These are phyloP conservation scores for Suillus paluster DNA, from an alignment of 768 basidiomycete genomes.

Conservation along the genomic window DNA sequence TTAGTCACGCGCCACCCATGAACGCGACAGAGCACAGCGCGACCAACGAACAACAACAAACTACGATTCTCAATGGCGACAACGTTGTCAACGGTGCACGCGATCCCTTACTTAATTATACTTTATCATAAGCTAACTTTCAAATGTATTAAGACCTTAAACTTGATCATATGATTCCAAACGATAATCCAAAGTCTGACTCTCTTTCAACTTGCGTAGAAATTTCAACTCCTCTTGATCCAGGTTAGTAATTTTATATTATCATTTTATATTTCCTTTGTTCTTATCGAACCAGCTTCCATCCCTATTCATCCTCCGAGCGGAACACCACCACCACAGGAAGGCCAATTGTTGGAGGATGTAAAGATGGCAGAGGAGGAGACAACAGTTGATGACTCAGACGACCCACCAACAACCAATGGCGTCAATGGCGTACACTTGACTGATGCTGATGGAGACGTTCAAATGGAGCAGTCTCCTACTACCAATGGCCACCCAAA, in stretches of 20 bases:
- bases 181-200: slow-evolving; percentile 40
- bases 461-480: slow-evolving; percentile 30
- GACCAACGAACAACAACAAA: slow-evolving; percentile 35
- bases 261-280: slow-evolving; percentile 22
- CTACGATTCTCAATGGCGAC: slow-evolving; percentile 17
- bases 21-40: slow-evolving; percentile 48
- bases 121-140: slow-evolving; percentile 42
- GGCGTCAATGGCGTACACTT: slow-evolving; percentile 32
- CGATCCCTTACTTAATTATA: slow-evolving; percentile 35
- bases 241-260: slow-evolving; percentile 46
- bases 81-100: slow-evolving; percentile 44
- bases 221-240: slow-evolving; percentile 47
- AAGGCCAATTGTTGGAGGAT: slow-evolving; percentile 52
- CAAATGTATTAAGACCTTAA: slow-evolving; percentile 30
- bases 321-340: slow-evolving; percentile 51
- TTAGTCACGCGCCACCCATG: slow-evolving; percentile 73
- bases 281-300: slow-evolving; percentile 42
- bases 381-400: slow-evolving; percentile 23
- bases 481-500: slow-evolving; percentile 28
- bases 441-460: slow-evolving; percentile 33
- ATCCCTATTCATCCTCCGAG: slow-evolving; percentile 49
- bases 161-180: slow-evolving; percentile 3
- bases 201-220: slow-evolving; percentile 44
- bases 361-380: slow-evolving; percentile 64
- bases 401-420: slow-evolving; percentile 9